Evolutionary conservation across 768 basidiomycete species (phyloP), one percentile per base, ranked within the genome.

Genomic region (Auriscalpium vulgare): DNA sequence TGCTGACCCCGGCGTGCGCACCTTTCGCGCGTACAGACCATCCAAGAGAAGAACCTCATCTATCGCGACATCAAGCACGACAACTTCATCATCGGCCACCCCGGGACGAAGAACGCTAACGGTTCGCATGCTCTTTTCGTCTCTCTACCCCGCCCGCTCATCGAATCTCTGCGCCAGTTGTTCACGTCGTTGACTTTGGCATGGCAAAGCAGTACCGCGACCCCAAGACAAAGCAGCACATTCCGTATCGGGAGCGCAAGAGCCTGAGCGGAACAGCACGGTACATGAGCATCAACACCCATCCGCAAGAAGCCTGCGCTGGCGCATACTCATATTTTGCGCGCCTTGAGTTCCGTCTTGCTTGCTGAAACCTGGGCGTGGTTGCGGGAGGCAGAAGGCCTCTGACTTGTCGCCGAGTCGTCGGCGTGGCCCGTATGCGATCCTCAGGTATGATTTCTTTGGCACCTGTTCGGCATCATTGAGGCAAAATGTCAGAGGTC

Each of bases 1-100:
- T n/a, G 37, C 34, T 8, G 36, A 35, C 50, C 40, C 37, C 3
- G 36, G 0, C 23, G n/a, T 16, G 37, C 51, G 11, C 65, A 98
- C 97, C 78, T 99, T 56, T 83, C 91, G 50, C 85, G 97, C 65
- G 94, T 97, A 17, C 95, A 98, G 72, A 95, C 90, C 16, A 97
- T 99, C 52, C 97, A 99, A 72, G 95, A 97, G 73, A 98, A 97
- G 81, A 97, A 97, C 73, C 83, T 99, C 66, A 98, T 99, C 65
- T 98, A 99, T 71, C 89, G 97, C 54, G 97, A 99, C 70, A 98
- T 99, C 77, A 99, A 99, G 72, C 97, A 97, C 10, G 97, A 98
- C 75, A 99, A 99, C 73, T 99, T 99, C 71, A 81, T 99, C 62
- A 88, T 98, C 67, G 97, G 97, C 38, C 86, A 95, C 19, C 87